Percentiles rank a stretch among this genome's conserved stretches.
Conservation (phyloP, 257 asterid species). For the Striga asiatica region DNA sequence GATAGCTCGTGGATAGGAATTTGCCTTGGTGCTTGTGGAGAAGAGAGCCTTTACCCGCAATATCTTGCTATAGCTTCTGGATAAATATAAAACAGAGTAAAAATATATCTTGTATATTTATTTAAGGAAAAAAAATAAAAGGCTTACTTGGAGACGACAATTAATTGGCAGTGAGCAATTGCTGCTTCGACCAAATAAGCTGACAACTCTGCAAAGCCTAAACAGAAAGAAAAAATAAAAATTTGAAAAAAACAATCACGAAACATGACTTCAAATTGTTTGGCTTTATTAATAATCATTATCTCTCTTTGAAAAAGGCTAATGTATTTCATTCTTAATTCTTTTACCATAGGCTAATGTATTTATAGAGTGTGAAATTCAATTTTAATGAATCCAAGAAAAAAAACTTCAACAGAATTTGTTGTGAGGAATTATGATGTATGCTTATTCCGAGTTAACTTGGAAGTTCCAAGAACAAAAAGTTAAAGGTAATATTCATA, state of each 20-base stretch:
- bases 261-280: no score
- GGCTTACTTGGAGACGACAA: constrained; percentile 89
- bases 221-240: constrained; percentile 2
- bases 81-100: constrained; percentile 43
- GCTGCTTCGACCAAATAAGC: constrained; percentile 96
- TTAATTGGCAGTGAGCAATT: constrained; percentile 86
- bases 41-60: constrained; percentile 67
- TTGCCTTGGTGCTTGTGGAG: constrained; percentile 96
- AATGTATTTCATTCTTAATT: no score
- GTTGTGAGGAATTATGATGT: no score
- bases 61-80: constrained; percentile 66
- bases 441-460: no score
- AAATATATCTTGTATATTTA: neutral
- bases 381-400: no score
- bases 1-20: constrained; percentile 61
- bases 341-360: no score
- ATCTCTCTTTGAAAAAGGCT: no score
- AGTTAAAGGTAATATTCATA: no score
- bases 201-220: constrained; percentile 91
- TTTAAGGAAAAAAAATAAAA: neutral
- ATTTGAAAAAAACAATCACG: constrained; percentile 4
- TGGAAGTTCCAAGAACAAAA: no score
- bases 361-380: no score
- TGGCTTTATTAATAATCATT: no score
- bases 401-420: no score